Evolutionary conservation across 495 filamentous ascomycete genomes (phyloP).

Genomic region (Aspergillus avenaceus): DNA sequence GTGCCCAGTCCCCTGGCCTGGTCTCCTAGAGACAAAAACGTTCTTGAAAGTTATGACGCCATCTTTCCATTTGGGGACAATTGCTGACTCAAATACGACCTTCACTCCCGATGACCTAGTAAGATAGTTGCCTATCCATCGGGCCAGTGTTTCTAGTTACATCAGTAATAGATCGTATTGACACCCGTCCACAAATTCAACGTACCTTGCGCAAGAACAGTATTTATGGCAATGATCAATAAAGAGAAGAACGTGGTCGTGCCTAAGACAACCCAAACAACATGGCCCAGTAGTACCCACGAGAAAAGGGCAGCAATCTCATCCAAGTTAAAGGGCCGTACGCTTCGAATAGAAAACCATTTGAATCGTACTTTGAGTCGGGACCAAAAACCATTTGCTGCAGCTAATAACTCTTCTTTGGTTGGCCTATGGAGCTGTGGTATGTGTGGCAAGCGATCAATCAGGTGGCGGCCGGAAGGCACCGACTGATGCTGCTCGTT

Average conservation of each 20-base stretch:
- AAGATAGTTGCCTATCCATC: conserved; percentile 92
- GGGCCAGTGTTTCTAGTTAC: conserved; percentile 75
- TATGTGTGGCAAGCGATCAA: conserved; percentile 63
- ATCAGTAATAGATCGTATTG: conserved; percentile 11
- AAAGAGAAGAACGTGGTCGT: conserved; percentile 97
- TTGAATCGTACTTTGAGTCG: conserved; percentile 91
- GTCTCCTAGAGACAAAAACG: conserved; percentile 89
- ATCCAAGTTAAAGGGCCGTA: conserved; percentile 91
- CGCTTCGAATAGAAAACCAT: conserved; percentile 93
- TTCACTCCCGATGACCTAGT: conserved; percentile 93
- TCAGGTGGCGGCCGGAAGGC: conserved; percentile 44
- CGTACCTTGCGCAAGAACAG: conserved; percentile 89
- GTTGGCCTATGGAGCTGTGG: conserved; percentile 77
- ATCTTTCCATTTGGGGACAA: conserved; percentile 91
- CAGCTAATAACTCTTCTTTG: conserved; percentile 88
- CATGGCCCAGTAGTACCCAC: conserved; percentile 88
- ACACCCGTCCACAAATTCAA: neutral
- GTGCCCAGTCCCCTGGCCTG: conserved; percentile 68
- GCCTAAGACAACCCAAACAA: conserved; percentile 90
- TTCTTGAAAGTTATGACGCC: conserved; percentile 95
- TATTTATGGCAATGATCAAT: conserved; percentile 84
- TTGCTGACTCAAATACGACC: conserved; percentile 95
- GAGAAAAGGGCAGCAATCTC: conserved; percentile 94
- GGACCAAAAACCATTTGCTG: conserved; percentile 89
- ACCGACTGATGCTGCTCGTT: conserved; percentile 12